Evolutionary conservation across 805 yeast species (phyloP).

Genomic region (Kluyveromyces dobzhanskii): DNA sequence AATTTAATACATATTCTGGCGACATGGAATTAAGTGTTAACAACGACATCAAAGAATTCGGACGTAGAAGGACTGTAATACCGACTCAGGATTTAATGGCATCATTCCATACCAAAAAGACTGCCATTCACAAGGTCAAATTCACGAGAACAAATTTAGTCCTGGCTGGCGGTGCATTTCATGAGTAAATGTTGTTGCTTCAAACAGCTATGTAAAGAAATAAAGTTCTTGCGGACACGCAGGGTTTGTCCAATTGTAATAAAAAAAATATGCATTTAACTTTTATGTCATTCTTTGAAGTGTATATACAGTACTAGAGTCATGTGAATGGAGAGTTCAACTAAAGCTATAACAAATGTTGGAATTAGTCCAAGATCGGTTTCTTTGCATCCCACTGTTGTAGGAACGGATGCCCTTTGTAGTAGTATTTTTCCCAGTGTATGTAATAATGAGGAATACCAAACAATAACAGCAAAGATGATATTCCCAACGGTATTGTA

Average conservation of each 20-base stretch:
- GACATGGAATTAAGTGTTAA: constrained; percentile 26
- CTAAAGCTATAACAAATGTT: not conserved
- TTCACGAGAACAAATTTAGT: constrained; percentile 88
- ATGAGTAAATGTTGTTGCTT: constrained; percentile 26
- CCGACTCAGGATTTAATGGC: constrained; percentile 88
- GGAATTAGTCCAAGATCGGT: constrained; percentile 13
- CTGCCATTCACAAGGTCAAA: constrained; percentile 88
- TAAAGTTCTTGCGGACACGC: too few species aligned
- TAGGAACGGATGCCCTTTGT: constrained; percentile 6
- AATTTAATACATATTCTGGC: constrained; percentile 32
- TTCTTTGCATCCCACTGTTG: constrained; percentile 19
- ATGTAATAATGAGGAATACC: constrained; percentile 23
- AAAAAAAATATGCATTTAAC: too few species aligned
- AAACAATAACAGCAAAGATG: constrained; percentile 15
- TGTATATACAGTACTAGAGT: too few species aligned
- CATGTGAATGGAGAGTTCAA: too few species aligned
- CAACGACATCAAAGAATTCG: constrained; percentile 37
- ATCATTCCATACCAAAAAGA: constrained; percentile 85
- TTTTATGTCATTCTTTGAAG: too few species aligned
- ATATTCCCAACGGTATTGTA: constrained; percentile 13
- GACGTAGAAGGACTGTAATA: constrained; percentile 59
- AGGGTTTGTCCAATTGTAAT: too few species aligned
- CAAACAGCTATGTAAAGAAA: too few species aligned
- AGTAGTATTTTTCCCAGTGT: constrained; percentile 25
- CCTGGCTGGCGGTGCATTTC: constrained; percentile 85